Percentiles rank a stretch among this genome's conserved stretches.
Conservation (phyloP, 148 eudicot species). For the Pouteria glomerata region DNA sequence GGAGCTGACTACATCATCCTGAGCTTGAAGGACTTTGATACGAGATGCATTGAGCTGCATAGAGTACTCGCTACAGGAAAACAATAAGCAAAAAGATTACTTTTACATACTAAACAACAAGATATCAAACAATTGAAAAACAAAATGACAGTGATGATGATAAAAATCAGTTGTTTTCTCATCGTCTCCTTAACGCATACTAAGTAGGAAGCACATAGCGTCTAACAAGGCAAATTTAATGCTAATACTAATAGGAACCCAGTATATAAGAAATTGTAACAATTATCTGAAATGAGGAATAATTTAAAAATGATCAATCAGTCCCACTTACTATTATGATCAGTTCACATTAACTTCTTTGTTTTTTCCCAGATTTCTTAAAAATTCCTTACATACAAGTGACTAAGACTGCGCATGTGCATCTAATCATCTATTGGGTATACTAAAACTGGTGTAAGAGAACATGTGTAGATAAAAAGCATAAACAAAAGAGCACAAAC, state of each 20-base stretch:
- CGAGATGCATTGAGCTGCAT: conserved; percentile 99
- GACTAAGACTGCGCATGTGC: not conserved
- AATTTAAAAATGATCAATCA: not conserved
- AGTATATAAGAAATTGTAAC: not conserved
- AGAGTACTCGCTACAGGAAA: conserved; percentile 78
- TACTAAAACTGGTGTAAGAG: not conserved
- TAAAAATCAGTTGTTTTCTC: not conserved
- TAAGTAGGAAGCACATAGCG: not conserved
- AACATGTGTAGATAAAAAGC: not conserved
- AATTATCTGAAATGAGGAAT: not conserved
- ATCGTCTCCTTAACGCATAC: not conserved
- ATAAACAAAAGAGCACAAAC: not conserved
- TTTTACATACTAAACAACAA: no score
- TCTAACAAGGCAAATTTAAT: not conserved
- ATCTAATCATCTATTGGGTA: not conserved
- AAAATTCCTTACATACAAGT: not conserved
- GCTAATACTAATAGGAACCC: not conserved
- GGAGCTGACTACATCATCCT: conserved; percentile 86
- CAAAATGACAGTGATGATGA: not conserved
- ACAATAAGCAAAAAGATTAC: not conserved
- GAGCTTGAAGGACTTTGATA: conserved; percentile 97
- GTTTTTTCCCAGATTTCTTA: not conserved
- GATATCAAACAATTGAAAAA: no score
- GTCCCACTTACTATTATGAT: not conserved
- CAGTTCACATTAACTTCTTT: not conserved